phyloP scores from a whole-genome alignment of 495 filamentous ascomycete genomes.

The Penicillium tannophilum region DNA sequence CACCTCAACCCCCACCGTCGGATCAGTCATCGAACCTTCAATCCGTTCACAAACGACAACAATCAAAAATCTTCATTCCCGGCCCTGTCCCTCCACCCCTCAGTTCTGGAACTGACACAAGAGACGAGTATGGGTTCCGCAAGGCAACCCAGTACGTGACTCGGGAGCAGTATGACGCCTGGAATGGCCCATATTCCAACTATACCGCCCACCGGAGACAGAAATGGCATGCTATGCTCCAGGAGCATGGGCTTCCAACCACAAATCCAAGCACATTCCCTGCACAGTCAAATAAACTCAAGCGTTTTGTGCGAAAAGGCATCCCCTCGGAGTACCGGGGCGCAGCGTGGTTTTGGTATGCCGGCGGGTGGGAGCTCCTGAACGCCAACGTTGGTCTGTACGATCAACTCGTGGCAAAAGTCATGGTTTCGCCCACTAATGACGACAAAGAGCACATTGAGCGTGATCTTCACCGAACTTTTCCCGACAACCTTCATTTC shows the following conservation, averaged over 20 bases:
- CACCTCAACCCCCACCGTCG: conserved; percentile 6
- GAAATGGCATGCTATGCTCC: conserved; percentile 81
- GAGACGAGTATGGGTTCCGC: conserved; percentile 90
- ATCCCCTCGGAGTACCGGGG: conserved; percentile 92
- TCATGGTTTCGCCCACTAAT: conserved; percentile 62
- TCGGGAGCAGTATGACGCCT: conserved; percentile 75
- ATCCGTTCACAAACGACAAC: conserved; percentile 28
- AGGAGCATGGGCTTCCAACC: conserved; percentile 72
- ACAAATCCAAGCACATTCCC: conserved; percentile 78
- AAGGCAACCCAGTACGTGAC: conserved; percentile 83
- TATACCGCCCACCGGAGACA: conserved; percentile 68
- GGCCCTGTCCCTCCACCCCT: conserved; percentile 44
- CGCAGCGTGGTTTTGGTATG: conserved; percentile 96
- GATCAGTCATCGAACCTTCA: conserved; percentile 9
- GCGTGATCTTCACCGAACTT: conserved; percentile 91
- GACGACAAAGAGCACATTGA: conserved; percentile 90
- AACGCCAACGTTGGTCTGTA: conserved; percentile 75
- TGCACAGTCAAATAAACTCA: conserved; percentile 75
- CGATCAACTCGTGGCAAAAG: conserved; percentile 62
- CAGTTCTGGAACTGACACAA: conserved; percentile 36
- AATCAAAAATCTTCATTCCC: conserved; percentile 45
- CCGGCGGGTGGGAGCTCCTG: conserved; percentile 79
- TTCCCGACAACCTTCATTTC: conserved; percentile 92
- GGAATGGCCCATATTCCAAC: conserved; percentile 70
- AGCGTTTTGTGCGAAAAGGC: conserved; percentile 91